phyloP scores from a whole-genome alignment of 2,329 filamentous ascomycete genomes.

The Neopestalotiopsis sp. region DNA sequence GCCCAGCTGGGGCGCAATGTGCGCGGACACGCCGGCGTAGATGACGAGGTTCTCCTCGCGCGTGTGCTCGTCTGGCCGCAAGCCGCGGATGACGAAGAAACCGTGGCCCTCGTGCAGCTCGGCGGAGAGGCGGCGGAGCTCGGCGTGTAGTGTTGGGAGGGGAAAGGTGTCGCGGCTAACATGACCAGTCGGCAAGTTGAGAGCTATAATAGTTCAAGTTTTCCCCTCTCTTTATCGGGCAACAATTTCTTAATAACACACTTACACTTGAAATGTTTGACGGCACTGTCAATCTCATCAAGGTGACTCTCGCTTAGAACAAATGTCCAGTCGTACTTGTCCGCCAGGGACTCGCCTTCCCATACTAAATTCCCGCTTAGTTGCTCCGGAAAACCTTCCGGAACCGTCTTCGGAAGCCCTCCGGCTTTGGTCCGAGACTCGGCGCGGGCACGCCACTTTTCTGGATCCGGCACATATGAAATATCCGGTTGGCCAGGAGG shows the following conservation, averaged over 20 bases:
- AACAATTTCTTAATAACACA: neutral
- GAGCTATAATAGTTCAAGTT: constrained; percentile 31
- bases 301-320: constrained; percentile 51
- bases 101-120: constrained; percentile 64
- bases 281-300: constrained; percentile 51
- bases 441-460: constrained; percentile 59
- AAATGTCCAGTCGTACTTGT: constrained; percentile 60
- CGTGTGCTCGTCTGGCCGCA: constrained; percentile 57
- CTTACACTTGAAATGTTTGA: constrained; percentile 49
- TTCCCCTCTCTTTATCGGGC: neutral
- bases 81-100: constrained; percentile 65
- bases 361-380: constrained; percentile 60
- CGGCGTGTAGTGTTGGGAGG: constrained; percentile 54
- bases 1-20: constrained; percentile 60
- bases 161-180: constrained; percentile 60
- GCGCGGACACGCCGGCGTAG: constrained; percentile 64
- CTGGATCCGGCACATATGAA: constrained; percentile 57
- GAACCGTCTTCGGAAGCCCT: constrained; percentile 45
- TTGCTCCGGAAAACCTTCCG: constrained; percentile 54
- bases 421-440: constrained; percentile 49
- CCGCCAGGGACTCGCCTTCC: constrained; percentile 56
- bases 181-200: constrained; percentile 44
- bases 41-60: constrained; percentile 64
- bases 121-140: constrained; percentile 55
- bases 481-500: constrained; percentile 62